Evolutionary conservation across 2,329 filamentous ascomycete species (phyloP).

Genomic region (Chrysoporthe puriensis): DNA sequence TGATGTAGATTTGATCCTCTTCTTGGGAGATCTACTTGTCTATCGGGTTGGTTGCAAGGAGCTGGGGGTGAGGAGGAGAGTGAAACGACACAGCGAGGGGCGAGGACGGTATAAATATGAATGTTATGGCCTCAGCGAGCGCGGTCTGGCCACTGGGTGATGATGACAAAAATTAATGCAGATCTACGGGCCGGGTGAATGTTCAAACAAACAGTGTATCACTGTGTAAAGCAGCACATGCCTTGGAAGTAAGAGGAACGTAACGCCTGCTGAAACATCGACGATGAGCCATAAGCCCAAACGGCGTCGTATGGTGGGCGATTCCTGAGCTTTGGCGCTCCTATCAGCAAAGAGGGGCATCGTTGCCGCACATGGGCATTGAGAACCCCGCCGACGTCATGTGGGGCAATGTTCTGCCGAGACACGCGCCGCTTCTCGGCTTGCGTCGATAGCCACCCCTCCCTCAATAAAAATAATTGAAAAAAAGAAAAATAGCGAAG

Average conservation of each 20-base stretch:
- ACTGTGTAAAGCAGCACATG: too few species aligned
- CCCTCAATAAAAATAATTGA: too few species aligned
- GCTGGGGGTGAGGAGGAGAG: not conserved
- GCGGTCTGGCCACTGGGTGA: not conserved
- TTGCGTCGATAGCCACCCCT: too few species aligned
- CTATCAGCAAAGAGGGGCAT: not conserved
- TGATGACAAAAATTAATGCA: not conserved
- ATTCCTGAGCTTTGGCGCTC: not conserved
- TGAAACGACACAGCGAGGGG: not conserved
- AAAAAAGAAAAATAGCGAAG: too few species aligned
- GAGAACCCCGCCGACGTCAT: slow-evolving; percentile 3
- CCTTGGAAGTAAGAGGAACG: too few species aligned
- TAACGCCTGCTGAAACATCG: too few species aligned
- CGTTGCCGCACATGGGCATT: not conserved
- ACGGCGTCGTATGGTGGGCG: too few species aligned
- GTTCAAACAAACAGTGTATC: not conserved
- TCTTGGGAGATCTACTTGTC: not conserved
- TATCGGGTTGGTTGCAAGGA: not conserved
- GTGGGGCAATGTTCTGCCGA: not conserved
- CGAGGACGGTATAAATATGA: not conserved
- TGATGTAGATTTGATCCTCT: slow-evolving; percentile 13
- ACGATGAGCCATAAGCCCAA: too few species aligned
- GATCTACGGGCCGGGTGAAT: not conserved
- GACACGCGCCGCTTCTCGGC: not conserved
- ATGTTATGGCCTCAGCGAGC: not conserved